A percentile compares a stretch with the other conserved stretches of the same genome.
Evolutionary conservation across 192 early-diverging fungal genomes (phyloP).

Genomic region (Dispira parvispora): DNA sequence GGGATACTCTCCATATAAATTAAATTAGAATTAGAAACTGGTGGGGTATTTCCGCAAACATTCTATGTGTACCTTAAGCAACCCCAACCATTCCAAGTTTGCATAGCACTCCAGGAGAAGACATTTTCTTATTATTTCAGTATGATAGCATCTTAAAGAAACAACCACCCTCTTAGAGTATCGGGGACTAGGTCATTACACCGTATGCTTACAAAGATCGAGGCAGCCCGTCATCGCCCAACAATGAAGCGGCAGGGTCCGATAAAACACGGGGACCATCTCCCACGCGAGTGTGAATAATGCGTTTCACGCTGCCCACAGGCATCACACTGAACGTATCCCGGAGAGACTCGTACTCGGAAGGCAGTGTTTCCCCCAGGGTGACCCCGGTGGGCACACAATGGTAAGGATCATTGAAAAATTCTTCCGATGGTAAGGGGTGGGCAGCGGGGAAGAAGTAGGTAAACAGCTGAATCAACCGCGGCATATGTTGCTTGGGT

Average conservation of each 20-base stretch:
- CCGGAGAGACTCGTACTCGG: conserved; percentile 12
- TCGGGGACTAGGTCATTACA: too few species aligned
- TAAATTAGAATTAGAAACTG: too few species aligned
- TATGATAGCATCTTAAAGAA: too few species aligned
- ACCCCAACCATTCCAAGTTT: too few species aligned
- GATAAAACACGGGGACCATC: conserved; percentile 82
- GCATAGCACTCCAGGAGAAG: too few species aligned
- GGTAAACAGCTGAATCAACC: conserved; percentile 70
- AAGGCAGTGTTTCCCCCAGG: conserved; percentile 14
- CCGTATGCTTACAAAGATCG: too few species aligned
- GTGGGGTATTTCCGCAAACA: too few species aligned
- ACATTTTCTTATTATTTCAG: too few species aligned
- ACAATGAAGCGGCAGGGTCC: conserved; percentile 29
- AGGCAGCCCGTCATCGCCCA: conserved; percentile 47
- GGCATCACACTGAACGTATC: conserved; percentile 10
- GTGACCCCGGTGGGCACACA: conserved; percentile 16
- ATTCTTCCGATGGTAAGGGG: conserved; percentile 16
- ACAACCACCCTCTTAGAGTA: too few species aligned
- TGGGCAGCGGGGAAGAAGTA: conserved; percentile 63
- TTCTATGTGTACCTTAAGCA: too few species aligned
- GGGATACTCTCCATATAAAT: too few species aligned
- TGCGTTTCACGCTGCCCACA: conserved; percentile 56
- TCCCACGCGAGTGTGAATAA: conserved; percentile 81
- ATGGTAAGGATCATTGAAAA: conserved; percentile 37
- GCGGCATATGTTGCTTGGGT: conserved; percentile 56